These are phyloP conservation scores for Citrus reticulata DNA, from an alignment of 345 rosid species.

Conservation along the genomic window DNA sequence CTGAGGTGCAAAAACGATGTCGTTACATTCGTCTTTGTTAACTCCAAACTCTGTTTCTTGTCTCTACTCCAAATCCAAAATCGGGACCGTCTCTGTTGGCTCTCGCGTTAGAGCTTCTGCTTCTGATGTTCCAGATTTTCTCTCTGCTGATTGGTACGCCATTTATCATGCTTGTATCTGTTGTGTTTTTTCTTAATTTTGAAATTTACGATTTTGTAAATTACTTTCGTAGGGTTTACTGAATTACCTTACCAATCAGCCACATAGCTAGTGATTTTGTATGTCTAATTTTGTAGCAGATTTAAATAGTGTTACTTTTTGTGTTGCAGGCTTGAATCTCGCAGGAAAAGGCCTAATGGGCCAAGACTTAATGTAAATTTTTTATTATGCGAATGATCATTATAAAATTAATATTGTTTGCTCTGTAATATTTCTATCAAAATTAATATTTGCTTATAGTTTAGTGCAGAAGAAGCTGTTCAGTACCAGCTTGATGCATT, in stretches of 20 bases:
- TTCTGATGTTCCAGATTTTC: constrained; percentile 73
- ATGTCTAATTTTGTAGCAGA: background rate
- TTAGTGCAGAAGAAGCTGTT: constrained; percentile 89
- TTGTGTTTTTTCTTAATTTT: background rate
- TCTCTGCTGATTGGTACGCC: constrained; percentile 76
- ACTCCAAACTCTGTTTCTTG: constrained; percentile 26
- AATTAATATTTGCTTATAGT: constrained; percentile 45
- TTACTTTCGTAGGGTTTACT: no score
- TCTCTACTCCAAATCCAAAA: constrained; percentile 34
- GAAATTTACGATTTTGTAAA: no score
- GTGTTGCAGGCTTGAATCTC: constrained; percentile 74
- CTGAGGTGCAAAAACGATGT: constrained; percentile 37
- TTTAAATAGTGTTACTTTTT: background rate
- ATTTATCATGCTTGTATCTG: background rate
- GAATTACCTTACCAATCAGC: no score
- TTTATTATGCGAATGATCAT: background rate
- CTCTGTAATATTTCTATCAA: constrained; percentile 5
- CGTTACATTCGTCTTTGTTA: constrained; percentile 43
- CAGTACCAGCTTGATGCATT: constrained; percentile 75
- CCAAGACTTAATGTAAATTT: constrained; percentile 71
- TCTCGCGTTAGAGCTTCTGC: constrained; percentile 55
- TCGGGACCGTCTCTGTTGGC: constrained; percentile 20
- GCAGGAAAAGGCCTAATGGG: constrained; percentile 86
- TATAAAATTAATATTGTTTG: background rate
- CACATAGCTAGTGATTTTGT: background rate